Evolutionary conservation across 1,284 basidiomycete species (phyloP).

Genomic region (Tetrapyrgos nigripes): DNA sequence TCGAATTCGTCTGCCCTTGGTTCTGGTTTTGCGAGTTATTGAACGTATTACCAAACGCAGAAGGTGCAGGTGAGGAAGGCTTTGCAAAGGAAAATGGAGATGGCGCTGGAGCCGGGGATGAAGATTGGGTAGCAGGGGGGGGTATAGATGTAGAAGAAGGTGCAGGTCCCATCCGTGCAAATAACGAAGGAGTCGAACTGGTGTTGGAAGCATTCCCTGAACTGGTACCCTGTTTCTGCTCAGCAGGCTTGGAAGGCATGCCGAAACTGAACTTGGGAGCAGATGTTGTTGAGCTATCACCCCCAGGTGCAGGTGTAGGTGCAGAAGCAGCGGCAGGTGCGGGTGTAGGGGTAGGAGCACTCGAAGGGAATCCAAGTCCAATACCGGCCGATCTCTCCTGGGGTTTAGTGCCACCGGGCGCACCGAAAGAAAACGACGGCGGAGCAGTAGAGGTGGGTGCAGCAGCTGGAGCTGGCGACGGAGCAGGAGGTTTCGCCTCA

Average conservation of each 20-base stretch:
- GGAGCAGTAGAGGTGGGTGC: conserved; percentile 14
- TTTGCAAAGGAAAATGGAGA: conserved; percentile 5
- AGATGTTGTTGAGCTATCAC: conserved; percentile 17
- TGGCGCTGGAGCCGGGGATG: neutral
- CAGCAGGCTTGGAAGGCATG: conserved; percentile 18
- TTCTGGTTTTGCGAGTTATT: neutral
- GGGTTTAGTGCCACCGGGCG: conserved; percentile 1
- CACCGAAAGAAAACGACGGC: conserved; percentile 14
- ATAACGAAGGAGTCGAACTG: neutral
- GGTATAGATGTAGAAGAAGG: neutral
- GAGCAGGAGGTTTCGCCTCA: conserved; percentile 20
- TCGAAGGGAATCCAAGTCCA: conserved; percentile 19
- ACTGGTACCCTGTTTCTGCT: conserved; percentile 8
- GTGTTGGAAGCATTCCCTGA: neutral
- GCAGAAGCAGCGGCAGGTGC: conserved; percentile 7
- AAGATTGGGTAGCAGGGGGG: neutral
- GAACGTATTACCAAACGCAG: neutral
- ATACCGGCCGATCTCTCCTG: conserved; percentile 14
- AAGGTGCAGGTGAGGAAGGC: neutral
- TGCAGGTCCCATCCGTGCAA: neutral
- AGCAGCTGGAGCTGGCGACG: conserved; percentile 15
- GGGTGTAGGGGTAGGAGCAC: conserved; percentile 11
- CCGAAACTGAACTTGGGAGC: conserved; percentile 22
- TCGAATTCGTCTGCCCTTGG: neutral
- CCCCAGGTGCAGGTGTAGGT: conserved; percentile 23